These are phyloP conservation scores for Aspergillus amoenus DNA, from an alignment of 2,329 filamentous ascomycete species.

Conservation along the genomic window DNA sequence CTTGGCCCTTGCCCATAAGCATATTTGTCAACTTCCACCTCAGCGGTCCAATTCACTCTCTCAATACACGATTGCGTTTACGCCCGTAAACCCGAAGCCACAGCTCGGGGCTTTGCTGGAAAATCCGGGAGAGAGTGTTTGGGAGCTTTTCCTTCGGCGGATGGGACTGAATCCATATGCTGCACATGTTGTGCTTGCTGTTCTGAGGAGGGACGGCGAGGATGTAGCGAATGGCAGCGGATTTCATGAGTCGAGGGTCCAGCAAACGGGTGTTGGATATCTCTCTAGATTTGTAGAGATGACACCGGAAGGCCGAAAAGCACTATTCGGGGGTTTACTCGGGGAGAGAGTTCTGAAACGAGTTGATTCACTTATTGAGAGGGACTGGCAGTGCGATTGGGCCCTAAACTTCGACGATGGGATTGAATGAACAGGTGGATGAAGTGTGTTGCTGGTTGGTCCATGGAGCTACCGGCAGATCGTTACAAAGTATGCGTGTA, in stretches of 20 bases:
- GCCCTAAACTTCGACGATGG: conserved; percentile 19
- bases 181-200: conserved; percentile 61
- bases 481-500: not conserved
- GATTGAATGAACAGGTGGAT: not conserved
- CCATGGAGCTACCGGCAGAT: not conserved
- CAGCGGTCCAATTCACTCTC: no score
- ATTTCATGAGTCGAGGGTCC: not conserved
- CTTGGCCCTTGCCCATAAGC: conserved; percentile 52
- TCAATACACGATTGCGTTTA: conserved; percentile 4
- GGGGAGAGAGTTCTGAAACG: conserved; percentile 57
- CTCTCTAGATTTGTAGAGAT: conserved; percentile 57
- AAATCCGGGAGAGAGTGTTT: conserved; percentile 60
- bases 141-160: conserved; percentile 66
- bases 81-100: conserved; percentile 13
- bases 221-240: not conserved
- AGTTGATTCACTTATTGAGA: conserved; percentile 54
- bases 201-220: conserved; percentile 24
- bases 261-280: not conserved
- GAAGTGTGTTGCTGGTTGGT: not conserved
- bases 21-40: conserved; percentile 28
- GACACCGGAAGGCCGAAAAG: conserved; percentile 49
- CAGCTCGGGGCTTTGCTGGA: conserved; percentile 16
- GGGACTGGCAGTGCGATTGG: conserved; percentile 44
- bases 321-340: conserved; percentile 52
- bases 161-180: conserved; percentile 70